These are phyloP conservation scores for Cyclotella distinguenda DNA, from an alignment of 108 stramenopile species.

Conservation along the genomic window DNA sequence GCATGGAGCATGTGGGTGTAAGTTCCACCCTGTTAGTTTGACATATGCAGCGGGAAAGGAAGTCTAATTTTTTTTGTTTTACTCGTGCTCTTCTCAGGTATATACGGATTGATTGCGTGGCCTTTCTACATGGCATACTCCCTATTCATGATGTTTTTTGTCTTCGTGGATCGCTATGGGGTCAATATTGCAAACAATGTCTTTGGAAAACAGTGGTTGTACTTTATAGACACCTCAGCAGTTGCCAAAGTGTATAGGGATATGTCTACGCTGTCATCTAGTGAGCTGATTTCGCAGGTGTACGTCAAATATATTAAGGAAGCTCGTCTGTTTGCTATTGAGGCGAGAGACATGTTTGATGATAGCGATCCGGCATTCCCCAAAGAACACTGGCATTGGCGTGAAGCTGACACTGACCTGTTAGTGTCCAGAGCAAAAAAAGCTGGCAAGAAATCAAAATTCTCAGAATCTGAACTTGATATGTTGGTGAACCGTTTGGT, in stretches of 20 bases:
- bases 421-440: conserved; percentile 2
- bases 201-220: conserved; percentile 42
- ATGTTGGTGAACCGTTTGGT: conserved; percentile 17
- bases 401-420: conserved; percentile 27
- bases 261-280: conserved; percentile 16
- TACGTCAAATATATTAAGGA: conserved; percentile 13
- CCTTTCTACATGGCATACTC: conserved; percentile 41
- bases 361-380: conserved; percentile 21
- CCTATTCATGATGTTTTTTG: conserved; percentile 26
- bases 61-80: no score
- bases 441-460: conserved; percentile 1
- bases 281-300: conserved; percentile 8
- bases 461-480: conserved; percentile 9
- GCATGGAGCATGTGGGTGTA: conserved; percentile 54
- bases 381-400: conserved; percentile 42
- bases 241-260: conserved; percentile 35
- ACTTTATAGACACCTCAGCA: conserved; percentile 33
- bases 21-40: no score
- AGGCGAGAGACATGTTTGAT: conserved; percentile 42
- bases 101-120: conserved; percentile 45
- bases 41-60: no score
- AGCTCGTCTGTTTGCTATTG: conserved; percentile 32
- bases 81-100: no score
- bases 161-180: conserved; percentile 47
- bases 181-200: conserved; percentile 44